Percentiles rank a stretch among this genome's conserved stretches.
Evolutionary conservation across 2,329 filamentous ascomycete genomes (phyloP).

Genomic region (Aspergillus floridensis): DNA sequence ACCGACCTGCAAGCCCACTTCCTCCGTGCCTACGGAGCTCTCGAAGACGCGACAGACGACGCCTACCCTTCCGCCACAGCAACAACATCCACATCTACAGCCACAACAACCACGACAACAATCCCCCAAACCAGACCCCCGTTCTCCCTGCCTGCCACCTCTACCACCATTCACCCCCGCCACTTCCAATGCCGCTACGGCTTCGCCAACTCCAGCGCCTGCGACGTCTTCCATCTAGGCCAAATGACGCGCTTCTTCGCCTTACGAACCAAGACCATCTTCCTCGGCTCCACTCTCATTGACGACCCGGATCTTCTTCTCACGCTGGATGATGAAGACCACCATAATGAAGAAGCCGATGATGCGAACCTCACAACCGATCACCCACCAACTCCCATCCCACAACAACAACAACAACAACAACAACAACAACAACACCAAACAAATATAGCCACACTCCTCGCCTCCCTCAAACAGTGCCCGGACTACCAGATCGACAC

Average conservation of each 20-base stretch:
- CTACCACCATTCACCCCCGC: slow-evolving; percentile 22
- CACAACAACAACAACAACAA: too few species aligned
- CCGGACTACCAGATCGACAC: slow-evolving; percentile 45
- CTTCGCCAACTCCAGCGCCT: slow-evolving; percentile 42
- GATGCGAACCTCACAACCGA: not conserved
- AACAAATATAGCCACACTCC: slow-evolving; percentile 33
- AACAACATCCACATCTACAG: not conserved
- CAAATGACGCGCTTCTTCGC: slow-evolving; percentile 46
- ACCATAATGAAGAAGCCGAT: slow-evolving; percentile 4
- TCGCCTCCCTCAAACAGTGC: slow-evolving; percentile 39
- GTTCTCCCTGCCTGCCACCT: slow-evolving; percentile 12
- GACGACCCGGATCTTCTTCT: slow-evolving; percentile 31
- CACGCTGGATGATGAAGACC: slow-evolving; percentile 16
- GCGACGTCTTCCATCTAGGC: slow-evolving; percentile 46
- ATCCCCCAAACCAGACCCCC: slow-evolving; percentile 16
- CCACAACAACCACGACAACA: not conserved
- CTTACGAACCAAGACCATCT: slow-evolving; percentile 41
- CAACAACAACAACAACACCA: slow-evolving; percentile 11
- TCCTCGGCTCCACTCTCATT: slow-evolving; percentile 41
- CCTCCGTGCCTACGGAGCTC: slow-evolving; percentile 40
- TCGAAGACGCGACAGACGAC: slow-evolving; percentile 25
- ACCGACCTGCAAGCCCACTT: slow-evolving; percentile 44
- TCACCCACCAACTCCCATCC: not conserved
- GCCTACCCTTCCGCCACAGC: not conserved
- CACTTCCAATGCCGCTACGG: slow-evolving; percentile 42